These are phyloP conservation scores for Crotalaria pallida DNA, from an alignment of 306 rosid genomes.

Conservation along the genomic window DNA sequence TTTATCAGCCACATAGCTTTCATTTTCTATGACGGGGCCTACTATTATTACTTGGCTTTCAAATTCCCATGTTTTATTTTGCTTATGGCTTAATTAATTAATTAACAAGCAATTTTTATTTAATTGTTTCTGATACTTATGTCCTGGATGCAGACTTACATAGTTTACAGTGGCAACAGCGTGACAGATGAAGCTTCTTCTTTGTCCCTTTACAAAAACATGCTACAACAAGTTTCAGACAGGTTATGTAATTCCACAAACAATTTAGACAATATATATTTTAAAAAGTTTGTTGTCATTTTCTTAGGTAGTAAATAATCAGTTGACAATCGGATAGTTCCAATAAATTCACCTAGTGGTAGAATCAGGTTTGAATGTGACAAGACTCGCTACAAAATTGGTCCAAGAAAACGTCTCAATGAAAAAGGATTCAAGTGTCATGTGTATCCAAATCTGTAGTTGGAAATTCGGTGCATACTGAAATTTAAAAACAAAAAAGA, in stretches of 20 bases:
- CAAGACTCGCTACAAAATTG: background rate
- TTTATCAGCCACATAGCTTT: background rate
- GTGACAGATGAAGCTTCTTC: constrained; percentile 6
- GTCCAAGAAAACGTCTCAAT: background rate
- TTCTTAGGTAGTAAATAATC: background rate
- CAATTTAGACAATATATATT: background rate
- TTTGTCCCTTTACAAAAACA: constrained; percentile 15
- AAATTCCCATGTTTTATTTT: background rate
- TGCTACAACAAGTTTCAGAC: constrained; percentile 29
- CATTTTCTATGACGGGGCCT: background rate
- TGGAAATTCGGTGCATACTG: background rate
- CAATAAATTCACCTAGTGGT: background rate
- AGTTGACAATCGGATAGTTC: background rate
- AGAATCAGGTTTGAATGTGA: background rate
- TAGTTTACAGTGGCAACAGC: constrained; percentile 37
- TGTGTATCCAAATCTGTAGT: background rate
- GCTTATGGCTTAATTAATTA: background rate
- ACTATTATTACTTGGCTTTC: background rate
- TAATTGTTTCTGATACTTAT: background rate
- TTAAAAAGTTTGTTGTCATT: background rate
- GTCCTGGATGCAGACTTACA: constrained; percentile 33
- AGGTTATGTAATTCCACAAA: constrained; percentile 20
- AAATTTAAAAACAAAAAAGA: background rate
- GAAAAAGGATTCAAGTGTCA: background rate
- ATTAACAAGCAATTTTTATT: background rate